These are phyloP conservation scores for Penicillium arizonense DNA, from an alignment of 495 filamentous ascomycete genomes.

Conservation along the genomic window DNA sequence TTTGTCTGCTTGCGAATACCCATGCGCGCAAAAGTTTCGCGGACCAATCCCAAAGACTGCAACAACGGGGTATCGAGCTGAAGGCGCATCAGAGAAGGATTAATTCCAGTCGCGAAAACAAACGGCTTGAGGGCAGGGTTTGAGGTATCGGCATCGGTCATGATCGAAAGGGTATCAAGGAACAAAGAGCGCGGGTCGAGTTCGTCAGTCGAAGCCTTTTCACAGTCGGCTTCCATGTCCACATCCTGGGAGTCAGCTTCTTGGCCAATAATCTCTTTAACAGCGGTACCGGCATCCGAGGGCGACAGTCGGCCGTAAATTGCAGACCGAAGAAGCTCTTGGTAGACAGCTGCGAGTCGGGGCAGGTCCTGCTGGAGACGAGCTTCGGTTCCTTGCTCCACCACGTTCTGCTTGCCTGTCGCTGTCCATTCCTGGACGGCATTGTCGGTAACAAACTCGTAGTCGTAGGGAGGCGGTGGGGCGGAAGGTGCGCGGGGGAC, in stretches of 20 bases:
- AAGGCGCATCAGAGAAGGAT: slow-evolving; percentile 69
- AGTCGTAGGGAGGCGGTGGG: slow-evolving; percentile 45
- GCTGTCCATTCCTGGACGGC: slow-evolving; percentile 48
- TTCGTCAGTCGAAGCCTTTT: slow-evolving; percentile 22
- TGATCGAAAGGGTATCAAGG: slow-evolving; percentile 75
- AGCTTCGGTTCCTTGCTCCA: slow-evolving; percentile 49
- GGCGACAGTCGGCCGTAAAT: slow-evolving; percentile 66
- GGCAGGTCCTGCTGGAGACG: slow-evolving; percentile 63
- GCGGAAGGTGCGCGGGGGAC: slow-evolving; percentile 17
- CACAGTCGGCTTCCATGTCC: slow-evolving; percentile 29
- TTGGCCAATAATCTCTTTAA: slow-evolving; percentile 71
- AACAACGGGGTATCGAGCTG: slow-evolving; percentile 78
- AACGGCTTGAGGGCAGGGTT: slow-evolving; percentile 50
- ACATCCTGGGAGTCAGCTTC: slow-evolving; percentile 43
- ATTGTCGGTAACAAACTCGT: slow-evolving; percentile 56
- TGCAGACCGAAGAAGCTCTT: slow-evolving; percentile 77
- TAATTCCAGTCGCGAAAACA: slow-evolving; percentile 68
- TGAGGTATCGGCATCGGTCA: slow-evolving; percentile 61
- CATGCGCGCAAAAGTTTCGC: slow-evolving; percentile 78
- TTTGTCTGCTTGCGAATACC: slow-evolving; percentile 88
- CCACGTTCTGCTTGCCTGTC: slow-evolving; percentile 43
- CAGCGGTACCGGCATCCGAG: slow-evolving; percentile 64
- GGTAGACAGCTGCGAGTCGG: slow-evolving; percentile 68
- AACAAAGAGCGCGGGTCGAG: slow-evolving; percentile 71
- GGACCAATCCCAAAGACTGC: slow-evolving; percentile 71